Evolutionary conservation across 2,329 filamentous ascomycete species (phyloP).

Genomic region (Elsinoe fawcettii): DNA sequence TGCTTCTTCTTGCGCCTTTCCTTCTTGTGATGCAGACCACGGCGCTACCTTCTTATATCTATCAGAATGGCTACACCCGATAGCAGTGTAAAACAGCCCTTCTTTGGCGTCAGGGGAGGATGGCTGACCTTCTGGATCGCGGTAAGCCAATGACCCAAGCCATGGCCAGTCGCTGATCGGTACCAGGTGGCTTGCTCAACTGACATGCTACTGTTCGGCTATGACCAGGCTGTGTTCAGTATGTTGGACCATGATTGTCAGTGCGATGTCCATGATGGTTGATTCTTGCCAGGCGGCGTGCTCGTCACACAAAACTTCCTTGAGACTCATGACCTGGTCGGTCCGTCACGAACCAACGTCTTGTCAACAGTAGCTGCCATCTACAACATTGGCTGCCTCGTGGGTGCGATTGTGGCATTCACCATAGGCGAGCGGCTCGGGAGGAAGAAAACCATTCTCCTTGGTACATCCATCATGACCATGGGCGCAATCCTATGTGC

Average conservation of each 20-base stretch:
- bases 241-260: too few relatives aligned
- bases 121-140: slow-evolving; percentile 34
- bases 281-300: slow-evolving; percentile 35
- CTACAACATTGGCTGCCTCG: slow-evolving; percentile 44
- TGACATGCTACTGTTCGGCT: slow-evolving; percentile 29
- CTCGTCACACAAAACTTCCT: slow-evolving; percentile 35
- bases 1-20: too few relatives aligned
- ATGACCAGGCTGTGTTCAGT: slow-evolving; percentile 39
- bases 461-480: slow-evolving; percentile 43
- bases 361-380: slow-evolving; percentile 37
- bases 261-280: too few relatives aligned
- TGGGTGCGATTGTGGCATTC: slow-evolving; percentile 42
- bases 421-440: slow-evolving; percentile 44
- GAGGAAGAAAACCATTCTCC: slow-evolving; percentile 43
- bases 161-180: slow-evolving; percentile 28
- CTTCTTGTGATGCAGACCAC: too few relatives aligned
- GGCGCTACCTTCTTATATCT: too few relatives aligned
- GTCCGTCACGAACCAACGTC: slow-evolving; percentile 19
- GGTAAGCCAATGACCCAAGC: slow-evolving; percentile 39
- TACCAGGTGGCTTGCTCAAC: neutral
- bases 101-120: slow-evolving; percentile 37
- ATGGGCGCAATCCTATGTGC: slow-evolving; percentile 43
- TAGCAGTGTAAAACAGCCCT: too few relatives aligned
- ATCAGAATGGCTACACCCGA: too few relatives aligned
- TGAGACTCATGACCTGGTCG: slow-evolving; percentile 16